Percentiles rank a stretch among this genome's conserved stretches.
Conservation (phyloP, 306 rosid species). For the Aeschynomene evenia region DNA sequence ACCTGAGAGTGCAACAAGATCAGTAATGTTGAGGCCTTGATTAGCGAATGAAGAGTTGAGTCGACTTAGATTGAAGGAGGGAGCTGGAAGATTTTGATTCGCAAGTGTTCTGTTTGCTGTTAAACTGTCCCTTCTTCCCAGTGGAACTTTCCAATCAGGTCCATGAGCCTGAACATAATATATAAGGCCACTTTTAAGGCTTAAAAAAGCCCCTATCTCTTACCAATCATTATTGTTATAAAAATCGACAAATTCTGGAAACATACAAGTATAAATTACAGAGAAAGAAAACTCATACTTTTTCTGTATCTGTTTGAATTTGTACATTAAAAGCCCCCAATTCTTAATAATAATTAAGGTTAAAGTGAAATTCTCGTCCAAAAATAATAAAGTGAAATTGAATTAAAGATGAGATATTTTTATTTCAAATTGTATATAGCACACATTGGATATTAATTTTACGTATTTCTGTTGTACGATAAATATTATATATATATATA, state of each 20-base stretch:
- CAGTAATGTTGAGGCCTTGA: constrained; percentile 37
- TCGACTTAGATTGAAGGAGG: background rate
- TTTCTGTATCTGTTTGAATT: background rate
- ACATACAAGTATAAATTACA: background rate
- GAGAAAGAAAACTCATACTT: background rate
- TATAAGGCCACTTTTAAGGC: background rate
- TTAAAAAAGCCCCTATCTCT: background rate
- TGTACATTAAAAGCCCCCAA: too few relatives aligned
- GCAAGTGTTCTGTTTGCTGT: constrained; percentile 44
- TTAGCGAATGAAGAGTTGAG: background rate
- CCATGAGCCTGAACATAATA: constrained; percentile 43
- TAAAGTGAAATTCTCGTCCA: too few relatives aligned
- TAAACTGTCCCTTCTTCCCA: constrained; percentile 60
- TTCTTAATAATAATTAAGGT: too few relatives aligned
- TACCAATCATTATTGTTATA: background rate
- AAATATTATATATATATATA: too few relatives aligned
- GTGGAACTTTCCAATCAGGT: constrained; percentile 42
- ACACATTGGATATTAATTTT: too few relatives aligned
- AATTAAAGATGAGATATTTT: too few relatives aligned
- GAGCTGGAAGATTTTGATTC: constrained; percentile 36
- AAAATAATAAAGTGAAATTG: too few relatives aligned
- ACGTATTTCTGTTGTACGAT: too few relatives aligned
- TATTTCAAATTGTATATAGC: background rate
- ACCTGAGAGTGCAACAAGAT: constrained; percentile 65
- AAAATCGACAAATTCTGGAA: background rate